Evolutionary conservation across 345 rosid genomes (phyloP), one percentile per base, ranked within the genome.

Genomic region (Ailanthus altissimus): DNA sequence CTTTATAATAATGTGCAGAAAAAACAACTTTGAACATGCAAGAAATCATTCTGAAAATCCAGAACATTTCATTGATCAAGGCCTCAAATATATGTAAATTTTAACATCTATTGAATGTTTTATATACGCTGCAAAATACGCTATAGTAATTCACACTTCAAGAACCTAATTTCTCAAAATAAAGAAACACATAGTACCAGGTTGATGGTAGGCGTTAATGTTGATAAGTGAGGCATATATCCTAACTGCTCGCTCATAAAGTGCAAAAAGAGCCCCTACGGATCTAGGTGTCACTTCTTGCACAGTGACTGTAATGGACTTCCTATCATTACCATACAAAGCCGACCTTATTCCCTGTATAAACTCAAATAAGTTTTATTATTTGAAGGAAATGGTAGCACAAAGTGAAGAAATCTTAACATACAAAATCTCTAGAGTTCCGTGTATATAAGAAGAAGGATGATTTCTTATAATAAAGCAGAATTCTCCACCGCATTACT

Each of bases 171-270:
- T 63, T 57, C 28, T 57, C 28, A 43, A 5, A 76, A 70, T 74
- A 43, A 83, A 21, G n/a, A 72, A 73, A 75, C 21, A 54, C 23
- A 38, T 73, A 67, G 45, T 47, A 96, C 99, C 98, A 10, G 98
- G 99, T 78, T 96, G 98, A 83, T 96, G 98, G 80, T 93, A 96
- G 73, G 98, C 98, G 85, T 96, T 96, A 53, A 96, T 91, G 81
- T 93, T 92, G 67, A 92, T 82, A 36, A 96, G 88, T 2, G 83
- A 89, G 77, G 99, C 98, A 78, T 96, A 93, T 79, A 96, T 81
- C 67, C 99, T 98, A 49, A 96, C 99, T 0, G 99, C 98, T 83
- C 99, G 89, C 85, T 96, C 99, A 81, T 96, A 96, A 70, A 96
- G 94, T 68, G 98, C 98, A 73, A 96, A n/a, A 49, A 93, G 88